Evolutionary conservation across 306 rosid species (phyloP).

Genomic region (Styphnolobium japonicum): DNA sequence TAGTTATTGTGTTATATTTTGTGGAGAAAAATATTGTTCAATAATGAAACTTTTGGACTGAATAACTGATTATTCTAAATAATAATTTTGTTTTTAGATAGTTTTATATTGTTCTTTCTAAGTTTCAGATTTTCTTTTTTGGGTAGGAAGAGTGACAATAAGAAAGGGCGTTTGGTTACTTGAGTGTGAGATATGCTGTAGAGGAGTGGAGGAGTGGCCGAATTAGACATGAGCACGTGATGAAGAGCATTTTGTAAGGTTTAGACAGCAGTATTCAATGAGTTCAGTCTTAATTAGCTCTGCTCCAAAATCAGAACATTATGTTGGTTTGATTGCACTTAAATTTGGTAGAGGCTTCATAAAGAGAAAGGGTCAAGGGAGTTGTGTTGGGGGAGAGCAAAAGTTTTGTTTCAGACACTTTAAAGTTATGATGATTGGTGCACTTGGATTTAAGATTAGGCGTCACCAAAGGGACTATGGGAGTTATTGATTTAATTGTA

Average conservation of each 20-base stretch:
- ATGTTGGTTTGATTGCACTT: conserved; percentile 26
- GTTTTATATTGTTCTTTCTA: background rate
- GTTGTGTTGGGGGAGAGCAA: background rate
- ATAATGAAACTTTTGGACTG: background rate
- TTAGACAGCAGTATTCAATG: background rate
- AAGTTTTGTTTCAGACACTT: background rate
- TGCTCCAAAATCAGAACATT: conserved; percentile 12
- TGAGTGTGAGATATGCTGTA: background rate
- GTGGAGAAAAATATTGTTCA: background rate
- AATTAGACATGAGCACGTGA: conserved; percentile 33
- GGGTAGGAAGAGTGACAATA: background rate
- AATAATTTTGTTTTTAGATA: background rate
- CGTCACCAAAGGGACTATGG: background rate
- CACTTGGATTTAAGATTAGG: background rate
- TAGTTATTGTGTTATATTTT: background rate
- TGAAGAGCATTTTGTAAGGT: background rate
- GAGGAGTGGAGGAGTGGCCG: background rate
- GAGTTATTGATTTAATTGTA: background rate
- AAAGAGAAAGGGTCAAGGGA: conserved; percentile 19
- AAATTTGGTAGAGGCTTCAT: conserved; percentile 27
- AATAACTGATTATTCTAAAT: no score
- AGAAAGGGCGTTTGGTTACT: background rate
- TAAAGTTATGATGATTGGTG: background rate
- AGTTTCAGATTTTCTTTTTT: background rate
- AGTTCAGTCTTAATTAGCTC: background rate